Conservation (phyloP, 2,329 filamentous ascomycete species). For the Arthrinium phaeospermum region DNA sequence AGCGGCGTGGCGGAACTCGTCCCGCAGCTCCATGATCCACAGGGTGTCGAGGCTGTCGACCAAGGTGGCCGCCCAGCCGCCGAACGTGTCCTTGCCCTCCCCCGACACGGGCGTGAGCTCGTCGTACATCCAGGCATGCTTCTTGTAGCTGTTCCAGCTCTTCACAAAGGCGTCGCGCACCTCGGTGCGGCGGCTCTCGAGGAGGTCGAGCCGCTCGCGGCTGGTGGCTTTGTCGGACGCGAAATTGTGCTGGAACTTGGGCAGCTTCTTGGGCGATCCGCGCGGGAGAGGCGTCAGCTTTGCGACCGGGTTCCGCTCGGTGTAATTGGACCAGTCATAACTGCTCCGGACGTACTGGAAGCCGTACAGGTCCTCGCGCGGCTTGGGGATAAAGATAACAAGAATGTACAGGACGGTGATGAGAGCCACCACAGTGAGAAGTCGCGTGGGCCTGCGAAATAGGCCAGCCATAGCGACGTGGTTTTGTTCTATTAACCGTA, state of each 20-base stretch:
- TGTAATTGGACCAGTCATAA: conserved; percentile 24
- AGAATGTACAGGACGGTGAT: conserved; percentile 25
- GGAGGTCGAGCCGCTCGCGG: conserved; percentile 33
- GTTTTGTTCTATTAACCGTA: conserved; percentile 21
- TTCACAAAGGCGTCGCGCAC: conserved; percentile 58
- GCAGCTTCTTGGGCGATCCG: conserved; percentile 19
- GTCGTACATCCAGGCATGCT: conserved; percentile 68
- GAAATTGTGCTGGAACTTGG: conserved; percentile 38
- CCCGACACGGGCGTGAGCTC: conserved; percentile 44
- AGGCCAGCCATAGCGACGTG: conserved; percentile 22
- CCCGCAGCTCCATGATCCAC: conserved; percentile 64
- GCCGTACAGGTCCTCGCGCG: conserved; percentile 12
- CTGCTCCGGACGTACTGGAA: conserved; percentile 24
- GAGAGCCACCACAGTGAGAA: conserved; percentile 19
- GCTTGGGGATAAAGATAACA: conserved; percentile 24
- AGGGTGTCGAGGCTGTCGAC: conserved; percentile 67
- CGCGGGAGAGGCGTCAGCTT: conserved; percentile 19
- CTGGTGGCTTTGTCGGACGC: conserved; percentile 5
- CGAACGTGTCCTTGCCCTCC: conserved; percentile 35
- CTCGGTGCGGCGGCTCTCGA: conserved; percentile 32
- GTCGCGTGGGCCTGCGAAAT: conserved; percentile 23
- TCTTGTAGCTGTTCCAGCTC: conserved; percentile 66
- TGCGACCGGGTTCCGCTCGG: conserved; percentile 23
- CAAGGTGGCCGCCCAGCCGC: conserved; percentile 60
- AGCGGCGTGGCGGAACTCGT: conserved; percentile 62